Evolutionary conservation across 2,329 filamentous ascomycete genomes (phyloP).

Genomic region (Xylariaceae sp.): DNA sequence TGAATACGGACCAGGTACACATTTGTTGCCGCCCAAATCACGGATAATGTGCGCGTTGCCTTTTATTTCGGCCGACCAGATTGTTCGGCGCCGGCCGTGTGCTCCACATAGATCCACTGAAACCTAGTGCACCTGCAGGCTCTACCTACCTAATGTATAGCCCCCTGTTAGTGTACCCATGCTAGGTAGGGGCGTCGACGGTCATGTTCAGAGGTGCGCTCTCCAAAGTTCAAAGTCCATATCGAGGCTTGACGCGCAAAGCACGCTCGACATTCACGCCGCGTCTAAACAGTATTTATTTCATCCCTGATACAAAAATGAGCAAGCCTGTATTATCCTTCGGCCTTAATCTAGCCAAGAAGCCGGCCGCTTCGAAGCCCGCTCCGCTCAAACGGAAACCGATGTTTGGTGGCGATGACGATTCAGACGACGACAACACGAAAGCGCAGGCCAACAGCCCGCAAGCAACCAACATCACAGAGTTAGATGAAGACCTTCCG

Average conservation of each 20-base stretch:
- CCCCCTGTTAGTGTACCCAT: no score
- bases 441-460: constrained; percentile 32
- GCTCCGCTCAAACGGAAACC: constrained; percentile 49
- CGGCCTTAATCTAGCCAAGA: constrained; percentile 60
- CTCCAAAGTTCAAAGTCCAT: background rate
- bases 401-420: constrained; percentile 54
- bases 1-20: no score
- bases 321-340: constrained; percentile 43
- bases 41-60: no score
- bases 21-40: no score
- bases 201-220: no score
- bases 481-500: constrained; percentile 47
- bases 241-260: background rate
- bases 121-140: no score
- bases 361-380: constrained; percentile 48
- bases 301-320: constrained; percentile 22
- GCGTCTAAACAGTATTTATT: background rate
- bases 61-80: no score
- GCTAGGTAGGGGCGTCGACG: no score
- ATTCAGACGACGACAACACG: constrained; percentile 49
- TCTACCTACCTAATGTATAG: no score
- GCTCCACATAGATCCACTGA: no score
- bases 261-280: background rate
- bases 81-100: no score
- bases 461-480: constrained; percentile 55